Base-by-base conservation (phyloP, 257 asterid species). In the Cruciata laevipes region DNA sequence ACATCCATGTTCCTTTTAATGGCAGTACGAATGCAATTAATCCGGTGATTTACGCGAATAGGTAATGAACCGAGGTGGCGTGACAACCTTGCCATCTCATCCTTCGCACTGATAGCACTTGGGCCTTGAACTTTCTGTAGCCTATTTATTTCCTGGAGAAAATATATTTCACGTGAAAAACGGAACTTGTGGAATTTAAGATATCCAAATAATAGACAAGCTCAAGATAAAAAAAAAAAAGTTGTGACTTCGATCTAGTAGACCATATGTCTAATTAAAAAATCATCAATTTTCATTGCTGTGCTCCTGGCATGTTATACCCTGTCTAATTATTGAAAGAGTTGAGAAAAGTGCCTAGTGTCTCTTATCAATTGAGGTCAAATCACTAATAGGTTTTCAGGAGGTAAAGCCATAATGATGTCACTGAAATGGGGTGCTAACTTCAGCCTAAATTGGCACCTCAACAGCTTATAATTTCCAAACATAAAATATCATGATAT, bases 1-100 rank as follows among this genome's bases (percentile, higher is more conserved):
- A 94, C 96, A 74, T 94, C 99, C 99, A 90, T 94, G 79, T 94
- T 94, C 79, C 95, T 83, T 73, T 88, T 94, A 62, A 94, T 94
- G 75, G 99, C 99, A 35, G 99, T 94, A 38, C 97, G 81, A 17
- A 94, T 82, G 78, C 97, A 94, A 76, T 87, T 87, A 78, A 94
- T 90, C 79, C 97, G 78, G 93, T 94, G 97, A 84, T 94, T 90
- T 44, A 95, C 97, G 33, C 83, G 93, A 75, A 90, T 97, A 47
- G 99, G 97, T 76, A 94, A 72, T 32, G 96, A 90, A 63, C 99
- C 99, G 85, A 94, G 81, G 75, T 94, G 97, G 56, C 97, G 95
- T 23, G 99, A 80, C 66, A 94, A 84, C 71, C 97, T 83, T 35
- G 91, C 95, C 99, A 94, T 94, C 85, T 94, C 99, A 38, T 94